A percentile compares a stretch with the other conserved stretches of the same genome.
Conservation (phyloP, 208 protist genomes). For the Trypanosomatidae sp. region DNA sequence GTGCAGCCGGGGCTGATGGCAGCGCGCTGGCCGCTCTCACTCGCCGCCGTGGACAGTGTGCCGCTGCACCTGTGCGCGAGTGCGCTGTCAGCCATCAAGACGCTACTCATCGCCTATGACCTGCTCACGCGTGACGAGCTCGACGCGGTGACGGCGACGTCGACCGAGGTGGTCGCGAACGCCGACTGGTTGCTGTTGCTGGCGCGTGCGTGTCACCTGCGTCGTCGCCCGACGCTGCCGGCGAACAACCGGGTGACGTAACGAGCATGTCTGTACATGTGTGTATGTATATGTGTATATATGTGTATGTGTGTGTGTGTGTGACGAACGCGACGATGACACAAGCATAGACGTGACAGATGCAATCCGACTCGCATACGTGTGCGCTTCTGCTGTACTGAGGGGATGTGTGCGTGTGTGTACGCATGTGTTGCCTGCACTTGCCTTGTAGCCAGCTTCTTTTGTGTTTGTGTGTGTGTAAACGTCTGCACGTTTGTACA, state of each 20-base stretch:
- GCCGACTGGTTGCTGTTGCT: constrained; percentile 76
- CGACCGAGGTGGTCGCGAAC: constrained; percentile 70
- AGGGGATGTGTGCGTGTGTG: no score
- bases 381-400: not conserved
- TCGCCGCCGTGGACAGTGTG: constrained; percentile 51
- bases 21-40: constrained; percentile 54
- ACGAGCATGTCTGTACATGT: constrained; percentile 2
- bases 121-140: constrained; percentile 38
- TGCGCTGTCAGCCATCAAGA: constrained; percentile 69
- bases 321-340: not conserved
- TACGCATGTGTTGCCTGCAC: no score
- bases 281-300: constrained; percentile 1
- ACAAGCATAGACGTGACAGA: not conserved
- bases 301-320: constrained; percentile 1
- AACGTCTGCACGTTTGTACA: no score
- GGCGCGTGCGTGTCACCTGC: constrained; percentile 50
- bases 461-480: no score
- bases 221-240: constrained; percentile 43
- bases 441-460: no score
- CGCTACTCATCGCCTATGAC: constrained; percentile 70
- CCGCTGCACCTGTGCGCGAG: constrained; percentile 57
- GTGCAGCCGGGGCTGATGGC: constrained; percentile 4
- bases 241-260: constrained; percentile 32
- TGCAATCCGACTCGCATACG: not conserved
- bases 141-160: constrained; percentile 21